Conservation (phyloP, 306 rosid genomes). For the Leucaena leucocephala region DNA sequence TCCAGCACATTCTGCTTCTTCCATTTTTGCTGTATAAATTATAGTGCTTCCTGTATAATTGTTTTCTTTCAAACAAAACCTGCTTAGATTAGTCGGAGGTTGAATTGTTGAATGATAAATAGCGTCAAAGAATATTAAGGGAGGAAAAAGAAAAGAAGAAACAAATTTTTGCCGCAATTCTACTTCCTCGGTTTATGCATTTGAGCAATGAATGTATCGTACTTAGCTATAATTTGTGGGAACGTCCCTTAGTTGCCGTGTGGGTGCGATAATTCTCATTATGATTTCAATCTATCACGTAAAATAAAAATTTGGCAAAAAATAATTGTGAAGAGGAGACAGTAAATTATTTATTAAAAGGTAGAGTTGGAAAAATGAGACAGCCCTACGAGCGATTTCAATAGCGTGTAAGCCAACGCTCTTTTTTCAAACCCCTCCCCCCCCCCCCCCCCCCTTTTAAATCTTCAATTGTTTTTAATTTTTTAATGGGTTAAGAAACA, state of each 20-base stretch:
- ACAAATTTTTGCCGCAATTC: neutral
- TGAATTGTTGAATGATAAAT: slow-evolving; percentile 8
- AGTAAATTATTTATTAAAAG: too few species aligned
- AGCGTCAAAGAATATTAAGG: neutral
- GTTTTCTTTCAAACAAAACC: slow-evolving; percentile 28
- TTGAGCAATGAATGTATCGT: neutral
- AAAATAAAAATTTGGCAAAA: too few species aligned
- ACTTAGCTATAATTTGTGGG: neutral
- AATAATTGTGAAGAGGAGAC: too few species aligned
- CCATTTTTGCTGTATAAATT: slow-evolving; percentile 22
- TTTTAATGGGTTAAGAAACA: too few species aligned
- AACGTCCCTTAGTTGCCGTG: neutral
- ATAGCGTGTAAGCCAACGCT: too few species aligned
- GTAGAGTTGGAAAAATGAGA: too few species aligned
- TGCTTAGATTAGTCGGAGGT: slow-evolving; percentile 25
- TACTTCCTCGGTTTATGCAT: neutral
- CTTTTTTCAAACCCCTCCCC: too few species aligned
- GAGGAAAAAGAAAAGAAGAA: neutral
- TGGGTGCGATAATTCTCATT: neutral
- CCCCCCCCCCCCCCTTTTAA: too few species aligned
- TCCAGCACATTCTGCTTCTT: slow-evolving; percentile 30
- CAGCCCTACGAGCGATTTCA: too few species aligned
- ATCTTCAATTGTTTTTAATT: too few species aligned
- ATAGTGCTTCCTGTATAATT: slow-evolving; percentile 37
- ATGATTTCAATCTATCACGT: too few species aligned